Conservation (phyloP, 169 alveolate species). For the Eimeria praecox region DNA sequence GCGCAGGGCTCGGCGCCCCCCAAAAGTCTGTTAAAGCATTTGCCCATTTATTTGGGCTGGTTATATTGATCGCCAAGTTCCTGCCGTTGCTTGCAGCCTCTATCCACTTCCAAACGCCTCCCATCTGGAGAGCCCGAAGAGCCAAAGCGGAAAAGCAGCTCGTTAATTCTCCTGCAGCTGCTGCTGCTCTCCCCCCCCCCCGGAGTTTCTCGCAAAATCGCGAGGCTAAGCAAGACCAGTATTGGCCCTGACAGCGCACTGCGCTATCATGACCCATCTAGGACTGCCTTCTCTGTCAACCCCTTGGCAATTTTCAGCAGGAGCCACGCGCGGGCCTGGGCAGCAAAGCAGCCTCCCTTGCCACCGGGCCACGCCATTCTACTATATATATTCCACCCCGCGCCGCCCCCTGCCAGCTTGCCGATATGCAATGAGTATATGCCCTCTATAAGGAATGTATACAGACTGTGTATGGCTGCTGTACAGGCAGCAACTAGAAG, state of each 20-base stretch:
- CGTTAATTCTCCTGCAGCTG: background rate
- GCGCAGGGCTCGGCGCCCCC: conserved; percentile 3
- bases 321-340: background rate
- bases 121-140: background rate
- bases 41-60: background rate
- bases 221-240: background rate
- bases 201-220: background rate
- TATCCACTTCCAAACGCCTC: conserved; percentile 12
- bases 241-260: background rate
- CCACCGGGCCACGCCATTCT: background rate
- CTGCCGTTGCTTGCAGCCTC: background rate
- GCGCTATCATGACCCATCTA: background rate
- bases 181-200: background rate
- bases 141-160: background rate
- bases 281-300: background rate
- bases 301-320: background rate
- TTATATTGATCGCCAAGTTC: background rate
- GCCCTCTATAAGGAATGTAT: background rate
- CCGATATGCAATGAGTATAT: background rate
- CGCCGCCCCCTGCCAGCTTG: background rate
- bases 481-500: background rate
- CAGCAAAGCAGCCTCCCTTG: background rate
- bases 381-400: background rate
- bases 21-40: background rate
- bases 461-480: background rate